Evolutionary conservation across 2,329 filamentous ascomycete genomes (phyloP).

Genomic region (Fusarium odoratissimum): DNA sequence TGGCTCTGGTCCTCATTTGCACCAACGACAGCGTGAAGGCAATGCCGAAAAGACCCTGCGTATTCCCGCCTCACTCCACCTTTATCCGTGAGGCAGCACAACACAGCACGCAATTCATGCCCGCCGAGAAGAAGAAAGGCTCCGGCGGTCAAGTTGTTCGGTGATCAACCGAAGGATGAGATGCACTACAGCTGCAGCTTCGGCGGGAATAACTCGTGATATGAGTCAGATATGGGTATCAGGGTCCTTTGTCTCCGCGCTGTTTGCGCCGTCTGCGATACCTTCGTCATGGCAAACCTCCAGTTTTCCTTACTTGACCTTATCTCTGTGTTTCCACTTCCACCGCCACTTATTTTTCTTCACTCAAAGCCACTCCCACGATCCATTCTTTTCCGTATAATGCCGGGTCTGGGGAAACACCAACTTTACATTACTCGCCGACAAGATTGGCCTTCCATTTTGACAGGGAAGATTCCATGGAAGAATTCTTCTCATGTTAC

Average conservation of each 20-base stretch:
- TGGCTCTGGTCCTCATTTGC: conserved; percentile 6
- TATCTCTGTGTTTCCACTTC: not conserved
- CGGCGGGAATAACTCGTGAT: conserved; percentile 8
- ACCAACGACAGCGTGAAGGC: conserved; percentile 11
- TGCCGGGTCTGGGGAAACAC: conserved; percentile 36
- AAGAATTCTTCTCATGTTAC: conserved; percentile 17
- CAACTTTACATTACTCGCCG: conserved; percentile 18
- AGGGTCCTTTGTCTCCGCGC: conserved; percentile 11
- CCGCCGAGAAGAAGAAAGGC: not conserved
- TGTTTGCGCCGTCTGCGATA: conserved; percentile 23
- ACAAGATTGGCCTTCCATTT: conserved; percentile 12
- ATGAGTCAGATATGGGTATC: conserved; percentile 27
- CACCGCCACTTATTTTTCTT: not conserved
- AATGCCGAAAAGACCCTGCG: conserved; percentile 21
- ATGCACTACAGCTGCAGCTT: conserved; percentile 6
- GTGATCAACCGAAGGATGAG: conserved; percentile 19
- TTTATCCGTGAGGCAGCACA: conserved; percentile 21
- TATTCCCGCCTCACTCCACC: conserved; percentile 35
- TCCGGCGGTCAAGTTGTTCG: conserved; percentile 29
- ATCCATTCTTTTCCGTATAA: conserved; percentile 24
- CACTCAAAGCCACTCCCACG: conserved; percentile 19
- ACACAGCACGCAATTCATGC: conserved; percentile 11
- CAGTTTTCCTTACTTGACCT: not conserved
- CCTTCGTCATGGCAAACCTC: conserved; percentile 12
- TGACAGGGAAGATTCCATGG: conserved; percentile 35